Percentiles rank a stretch among this genome's conserved stretches.
These are phyloP conservation scores for Craspedostauros australis DNA, from an alignment of 108 stramenopile species.

Conservation along the genomic window DNA sequence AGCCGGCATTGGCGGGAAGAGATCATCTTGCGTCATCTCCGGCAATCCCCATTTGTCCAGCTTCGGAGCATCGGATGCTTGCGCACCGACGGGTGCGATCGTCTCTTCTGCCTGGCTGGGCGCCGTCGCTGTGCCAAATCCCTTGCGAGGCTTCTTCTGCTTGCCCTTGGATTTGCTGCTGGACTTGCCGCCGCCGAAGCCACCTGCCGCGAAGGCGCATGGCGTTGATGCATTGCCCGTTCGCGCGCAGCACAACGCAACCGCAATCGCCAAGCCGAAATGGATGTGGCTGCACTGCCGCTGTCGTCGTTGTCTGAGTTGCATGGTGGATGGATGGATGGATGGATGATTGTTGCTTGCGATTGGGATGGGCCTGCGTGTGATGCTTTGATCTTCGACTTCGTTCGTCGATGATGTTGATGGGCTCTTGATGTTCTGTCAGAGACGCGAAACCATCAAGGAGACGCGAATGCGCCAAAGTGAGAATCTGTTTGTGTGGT, in stretches of 20 bases:
- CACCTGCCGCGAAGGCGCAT: too few relatives aligned
- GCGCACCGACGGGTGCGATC: background rate
- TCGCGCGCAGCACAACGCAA: too few relatives aligned
- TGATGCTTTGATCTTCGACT: too few relatives aligned
- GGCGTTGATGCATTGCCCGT: too few relatives aligned
- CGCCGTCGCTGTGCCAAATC: background rate
- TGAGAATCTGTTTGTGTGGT: too few relatives aligned
- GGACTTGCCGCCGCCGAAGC: background rate
- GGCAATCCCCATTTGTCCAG: slow-evolving; percentile 82
- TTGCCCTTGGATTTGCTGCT: background rate
- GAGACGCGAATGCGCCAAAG: too few relatives aligned
- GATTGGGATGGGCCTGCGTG: too few relatives aligned
- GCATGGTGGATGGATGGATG: slow-evolving; percentile 6
- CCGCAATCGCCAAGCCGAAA: too few relatives aligned
- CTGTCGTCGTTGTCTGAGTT: slow-evolving; percentile 23
- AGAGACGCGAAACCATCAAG: too few relatives aligned
- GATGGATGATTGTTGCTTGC: too few relatives aligned
- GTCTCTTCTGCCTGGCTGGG: background rate
- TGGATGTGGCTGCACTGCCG: slow-evolving; percentile 36
- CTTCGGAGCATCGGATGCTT: slow-evolving; percentile 9
- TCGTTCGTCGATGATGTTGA: too few relatives aligned
- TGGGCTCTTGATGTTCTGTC: too few relatives aligned
- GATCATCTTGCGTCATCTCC: slow-evolving; percentile 53
- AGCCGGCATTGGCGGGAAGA: slow-evolving; percentile 64
- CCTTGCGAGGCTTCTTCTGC: background rate